These are phyloP conservation scores for Russula emetica DNA, from an alignment of 768 basidiomycete species.

Conservation along the genomic window DNA sequence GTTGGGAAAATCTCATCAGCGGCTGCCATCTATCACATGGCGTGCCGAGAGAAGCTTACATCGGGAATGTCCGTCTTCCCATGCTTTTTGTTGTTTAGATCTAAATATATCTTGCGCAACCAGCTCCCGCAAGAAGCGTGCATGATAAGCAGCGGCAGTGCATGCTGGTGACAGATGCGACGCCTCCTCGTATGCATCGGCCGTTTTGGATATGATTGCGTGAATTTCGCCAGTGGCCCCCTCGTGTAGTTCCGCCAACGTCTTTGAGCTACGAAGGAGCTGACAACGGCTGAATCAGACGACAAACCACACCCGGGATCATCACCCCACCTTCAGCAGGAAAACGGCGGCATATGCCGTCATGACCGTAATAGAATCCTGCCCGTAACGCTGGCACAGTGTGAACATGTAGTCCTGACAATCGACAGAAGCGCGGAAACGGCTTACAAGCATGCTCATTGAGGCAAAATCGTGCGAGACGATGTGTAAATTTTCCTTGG, in stretches of 20 bases:
- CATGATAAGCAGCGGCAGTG: constrained; percentile 68
- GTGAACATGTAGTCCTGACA: constrained; percentile 15
- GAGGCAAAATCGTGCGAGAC: constrained; percentile 68
- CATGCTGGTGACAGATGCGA: constrained; percentile 57
- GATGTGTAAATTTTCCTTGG: constrained; percentile 64
- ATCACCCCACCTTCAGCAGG: constrained; percentile 56
- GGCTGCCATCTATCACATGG: background rate
- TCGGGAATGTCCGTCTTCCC: constrained; percentile 16
- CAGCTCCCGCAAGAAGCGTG: constrained; percentile 71
- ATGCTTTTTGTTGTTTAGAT: constrained; percentile 32
- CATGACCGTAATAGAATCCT: constrained; percentile 83
- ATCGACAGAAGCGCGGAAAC: background rate
- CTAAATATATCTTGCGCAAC: constrained; percentile 60
- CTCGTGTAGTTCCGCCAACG: constrained; percentile 53
- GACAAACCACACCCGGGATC: constrained; percentile 13
- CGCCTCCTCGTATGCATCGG: constrained; percentile 74
- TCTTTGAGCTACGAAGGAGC: constrained; percentile 66
- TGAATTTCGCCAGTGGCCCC: constrained; percentile 63
- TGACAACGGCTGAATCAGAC: constrained; percentile 32
- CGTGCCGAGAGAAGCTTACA: constrained; percentile 2
- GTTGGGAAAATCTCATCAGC: constrained; percentile 4
- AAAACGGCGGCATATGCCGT: constrained; percentile 82
- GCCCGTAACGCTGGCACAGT: constrained; percentile 63
- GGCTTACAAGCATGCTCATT: constrained; percentile 67
- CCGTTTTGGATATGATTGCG: constrained; percentile 58